These are phyloP conservation scores for Cercophora samala DNA, from an alignment of 495 filamentous ascomycete genomes.

Conservation along the genomic window DNA sequence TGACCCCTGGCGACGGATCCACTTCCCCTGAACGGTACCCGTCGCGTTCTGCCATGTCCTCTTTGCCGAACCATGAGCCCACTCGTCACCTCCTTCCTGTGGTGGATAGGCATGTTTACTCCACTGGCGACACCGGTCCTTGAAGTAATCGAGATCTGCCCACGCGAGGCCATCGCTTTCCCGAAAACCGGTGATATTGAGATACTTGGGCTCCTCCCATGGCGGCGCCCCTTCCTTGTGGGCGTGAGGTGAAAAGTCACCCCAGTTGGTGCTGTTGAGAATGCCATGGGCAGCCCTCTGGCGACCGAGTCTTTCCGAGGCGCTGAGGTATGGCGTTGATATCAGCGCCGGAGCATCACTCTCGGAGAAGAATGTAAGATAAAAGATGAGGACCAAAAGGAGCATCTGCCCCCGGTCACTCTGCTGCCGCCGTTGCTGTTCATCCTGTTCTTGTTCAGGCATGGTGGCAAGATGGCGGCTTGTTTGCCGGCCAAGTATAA, in stretches of 20 bases:
- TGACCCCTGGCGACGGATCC: slow-evolving; percentile 58
- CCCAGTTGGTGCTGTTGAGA: slow-evolving; percentile 70
- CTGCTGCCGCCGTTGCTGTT: slow-evolving; percentile 7
- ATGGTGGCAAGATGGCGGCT: slow-evolving; percentile 23
- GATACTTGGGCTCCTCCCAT: slow-evolving; percentile 48
- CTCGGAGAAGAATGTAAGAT: slow-evolving; percentile 41
- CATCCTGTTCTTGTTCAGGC: slow-evolving; percentile 41
- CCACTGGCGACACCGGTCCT: slow-evolving; percentile 44
- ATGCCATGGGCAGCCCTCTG: slow-evolving; percentile 60
- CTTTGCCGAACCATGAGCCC: slow-evolving; percentile 42
- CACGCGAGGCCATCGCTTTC: slow-evolving; percentile 72
- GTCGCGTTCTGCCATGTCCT: slow-evolving; percentile 76
- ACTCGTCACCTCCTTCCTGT: slow-evolving; percentile 27
- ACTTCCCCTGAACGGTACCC: slow-evolving; percentile 69
- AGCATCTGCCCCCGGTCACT: slow-evolving; percentile 23
- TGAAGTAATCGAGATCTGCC: slow-evolving; percentile 55
- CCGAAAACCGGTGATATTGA: slow-evolving; percentile 75
- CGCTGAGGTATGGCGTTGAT: slow-evolving; percentile 37
- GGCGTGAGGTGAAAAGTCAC: slow-evolving; percentile 60
- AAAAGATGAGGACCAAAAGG: slow-evolving; percentile 43
- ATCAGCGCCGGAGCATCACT: slow-evolving; percentile 41
- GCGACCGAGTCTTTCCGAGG: slow-evolving; percentile 36
- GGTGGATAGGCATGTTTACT: slow-evolving; percentile 39
- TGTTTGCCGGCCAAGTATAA: not conserved
- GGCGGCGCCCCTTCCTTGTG: slow-evolving; percentile 26